Percentiles rank a stretch among this genome's conserved stretches.
phyloP scores from a whole-genome alignment of 352 stramenopile genomes.

The Globisporangium spinosum region DNA sequence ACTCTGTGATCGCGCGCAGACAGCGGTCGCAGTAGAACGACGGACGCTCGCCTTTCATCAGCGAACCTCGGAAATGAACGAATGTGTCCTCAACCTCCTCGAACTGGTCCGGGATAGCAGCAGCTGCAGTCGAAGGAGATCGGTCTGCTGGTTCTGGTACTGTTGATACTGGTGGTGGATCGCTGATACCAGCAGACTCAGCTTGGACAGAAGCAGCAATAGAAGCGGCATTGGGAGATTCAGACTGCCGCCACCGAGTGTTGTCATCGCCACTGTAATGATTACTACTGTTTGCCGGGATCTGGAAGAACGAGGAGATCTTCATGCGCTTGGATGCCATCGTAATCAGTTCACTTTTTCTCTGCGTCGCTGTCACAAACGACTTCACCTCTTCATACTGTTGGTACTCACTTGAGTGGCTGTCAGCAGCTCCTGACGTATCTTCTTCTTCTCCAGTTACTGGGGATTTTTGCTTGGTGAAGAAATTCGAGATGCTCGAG shows the following conservation, averaged over 20 bases:
- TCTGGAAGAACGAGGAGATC: constrained; percentile 58
- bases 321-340: constrained; percentile 42
- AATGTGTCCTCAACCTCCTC: constrained; percentile 8
- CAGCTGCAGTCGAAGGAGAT: neutral
- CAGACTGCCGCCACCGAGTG: neutral
- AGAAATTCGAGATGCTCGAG: constrained; percentile 69
- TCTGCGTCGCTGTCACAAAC: constrained; percentile 21
- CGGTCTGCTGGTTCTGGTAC: neutral
- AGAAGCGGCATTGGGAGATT: neutral
- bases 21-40: constrained; percentile 40
- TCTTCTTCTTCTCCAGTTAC: neutral
- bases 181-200: neutral
- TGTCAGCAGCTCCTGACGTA: neutral
- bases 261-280: neutral
- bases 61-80: constrained; percentile 18
- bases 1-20: constrained; percentile 27
- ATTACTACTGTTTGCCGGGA: neutral
- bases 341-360: neutral
- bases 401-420: constrained; percentile 20
- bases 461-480: constrained; percentile 31
- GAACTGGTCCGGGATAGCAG: neutral
- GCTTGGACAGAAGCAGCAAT: neutral
- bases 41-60: neutral
- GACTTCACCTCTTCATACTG: constrained; percentile 19
- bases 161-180: neutral